Base-by-base conservation (phyloP, 140 eudicot species). In the Oenanthe javanica region DNA sequence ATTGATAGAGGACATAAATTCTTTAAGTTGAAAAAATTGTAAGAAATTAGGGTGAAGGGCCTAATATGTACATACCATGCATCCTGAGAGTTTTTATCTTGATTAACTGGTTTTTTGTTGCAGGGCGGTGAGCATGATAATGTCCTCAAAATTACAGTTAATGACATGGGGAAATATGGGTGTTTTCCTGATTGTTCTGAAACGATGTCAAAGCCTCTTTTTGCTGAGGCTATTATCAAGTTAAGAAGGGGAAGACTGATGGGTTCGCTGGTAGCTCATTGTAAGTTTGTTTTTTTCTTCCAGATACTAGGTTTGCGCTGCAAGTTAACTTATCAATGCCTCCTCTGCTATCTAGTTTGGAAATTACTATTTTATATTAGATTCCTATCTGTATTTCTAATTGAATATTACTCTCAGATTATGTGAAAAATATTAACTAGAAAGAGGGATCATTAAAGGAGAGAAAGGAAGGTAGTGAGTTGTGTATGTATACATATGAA, bases 91-190 rank as follows among this genome's bases (percentile, higher is more conserved):
- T 11, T 18, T 2, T n/a, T 75, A n/a, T 52, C 9, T 50, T 36
- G 61, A 14, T 4, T 18, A 15, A 47, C 5, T n/a, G 31, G 67
- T 64, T 77, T 10, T 42, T 31, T 57, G 23, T 75, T 50, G 66
- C 86, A 91, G 98, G 94, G 87, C 31, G 87, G 80, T 4, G 82
- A 86, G 72, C 81, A 87, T 75, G 90, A 86, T 55, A 90, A 86
- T 73, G 91, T 85, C 36, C 79, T 95, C 77, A 93, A 79, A 21
- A 66, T 95, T 81, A 80, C 78, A 52, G 87, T 93, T 38, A 95
- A 91, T 83, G 99, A 95, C 84, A 77, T 95, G 89, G 99, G 99
- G 50, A 89, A 88, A 87, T 87, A 87, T 77, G 99, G 99, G 75
- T 89, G 97, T 82, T 89, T 86, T 85, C 95, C 93, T 52, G 87